Conservation (phyloP, 495 filamentous ascomycete genomes). For the Recurvomyces mirabilis region DNA sequence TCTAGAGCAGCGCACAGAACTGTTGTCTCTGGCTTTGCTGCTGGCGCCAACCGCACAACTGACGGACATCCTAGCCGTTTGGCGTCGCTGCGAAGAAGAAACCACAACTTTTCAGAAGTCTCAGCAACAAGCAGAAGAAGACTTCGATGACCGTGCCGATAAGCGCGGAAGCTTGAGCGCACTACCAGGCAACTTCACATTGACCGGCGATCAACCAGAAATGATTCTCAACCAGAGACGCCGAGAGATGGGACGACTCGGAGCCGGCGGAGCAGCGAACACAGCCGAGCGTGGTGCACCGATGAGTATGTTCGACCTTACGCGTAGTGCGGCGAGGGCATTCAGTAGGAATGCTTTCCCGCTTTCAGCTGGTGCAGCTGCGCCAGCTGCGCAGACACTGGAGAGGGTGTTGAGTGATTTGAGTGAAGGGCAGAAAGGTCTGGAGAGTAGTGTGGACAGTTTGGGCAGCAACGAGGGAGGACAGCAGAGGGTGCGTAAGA, state of each 20-base stretch:
- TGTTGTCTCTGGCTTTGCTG: constrained; percentile 71
- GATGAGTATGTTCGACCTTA: constrained; percentile 89
- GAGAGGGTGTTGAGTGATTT: no score
- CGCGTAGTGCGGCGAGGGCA: constrained; percentile 68
- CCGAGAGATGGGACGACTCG: constrained; percentile 20
- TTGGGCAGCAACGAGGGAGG: constrained; percentile 10
- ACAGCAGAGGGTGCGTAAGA: constrained; percentile 29
- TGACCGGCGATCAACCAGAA: constrained; percentile 8
- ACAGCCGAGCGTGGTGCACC: constrained; percentile 49
- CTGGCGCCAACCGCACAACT: constrained; percentile 69
- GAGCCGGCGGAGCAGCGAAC: background rate
- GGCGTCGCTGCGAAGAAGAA: constrained; percentile 81
- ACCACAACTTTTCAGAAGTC: constrained; percentile 46
- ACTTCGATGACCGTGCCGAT: constrained; percentile 60
- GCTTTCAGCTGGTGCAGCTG: constrained; percentile 23
- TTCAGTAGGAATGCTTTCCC: constrained; percentile 54
- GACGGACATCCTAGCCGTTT: constrained; percentile 73
- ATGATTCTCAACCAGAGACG: constrained; percentile 19
- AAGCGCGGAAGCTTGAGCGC: constrained; percentile 15
- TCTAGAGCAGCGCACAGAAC: constrained; percentile 77
- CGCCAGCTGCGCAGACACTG: no score
- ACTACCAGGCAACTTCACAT: constrained; percentile 21
- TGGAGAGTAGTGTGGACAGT: constrained; percentile 23
- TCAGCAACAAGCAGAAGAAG: constrained; percentile 57
- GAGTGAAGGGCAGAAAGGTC: constrained; percentile 1